These are phyloP conservation scores for Metarhizium album DNA, from an alignment of 2,329 filamentous ascomycete species.

Conservation along the genomic window DNA sequence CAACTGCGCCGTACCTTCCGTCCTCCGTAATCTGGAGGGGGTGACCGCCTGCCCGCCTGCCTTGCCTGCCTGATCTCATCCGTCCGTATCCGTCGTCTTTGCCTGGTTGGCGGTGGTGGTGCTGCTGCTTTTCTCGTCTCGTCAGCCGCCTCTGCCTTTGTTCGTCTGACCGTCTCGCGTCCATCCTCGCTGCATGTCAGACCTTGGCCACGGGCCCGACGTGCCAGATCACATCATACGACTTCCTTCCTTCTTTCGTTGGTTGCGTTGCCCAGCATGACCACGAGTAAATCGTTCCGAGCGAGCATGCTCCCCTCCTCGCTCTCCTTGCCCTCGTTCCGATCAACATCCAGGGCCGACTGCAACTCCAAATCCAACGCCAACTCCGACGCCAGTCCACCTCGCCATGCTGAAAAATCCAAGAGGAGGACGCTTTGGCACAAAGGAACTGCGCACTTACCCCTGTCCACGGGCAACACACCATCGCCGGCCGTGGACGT, in stretches of 20 bases:
- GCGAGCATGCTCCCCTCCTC: slow-evolving; percentile 26
- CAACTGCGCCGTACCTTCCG: background rate
- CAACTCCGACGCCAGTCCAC: slow-evolving; percentile 14
- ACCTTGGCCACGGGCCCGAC: slow-evolving; percentile 12
- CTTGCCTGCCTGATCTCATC: background rate
- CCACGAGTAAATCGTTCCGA: slow-evolving; percentile 35
- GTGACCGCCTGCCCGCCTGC: too few relatives aligned
- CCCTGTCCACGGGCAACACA: slow-evolving; percentile 7
- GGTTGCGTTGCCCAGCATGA: slow-evolving; percentile 32
- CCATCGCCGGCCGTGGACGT: background rate
- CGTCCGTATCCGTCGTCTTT: background rate
- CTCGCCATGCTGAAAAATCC: background rate
- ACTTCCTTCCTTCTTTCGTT: too few relatives aligned
- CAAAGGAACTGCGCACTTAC: slow-evolving; percentile 11
- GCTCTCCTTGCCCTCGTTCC: slow-evolving; percentile 24
- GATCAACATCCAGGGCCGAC: slow-evolving; percentile 6
- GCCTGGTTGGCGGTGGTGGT: too few relatives aligned
- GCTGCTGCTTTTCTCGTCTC: background rate
- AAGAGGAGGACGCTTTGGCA: slow-evolving; percentile 12
- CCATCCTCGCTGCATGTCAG: slow-evolving; percentile 19
- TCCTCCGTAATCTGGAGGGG: background rate
- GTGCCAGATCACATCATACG: too few relatives aligned
- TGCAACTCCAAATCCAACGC: too few relatives aligned
- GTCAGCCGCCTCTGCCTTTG: background rate
- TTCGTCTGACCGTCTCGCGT: slow-evolving; percentile 6